Base-by-base conservation (phyloP, 2,329 filamentous ascomycete genomes). In the Fusarium agapanthi region DNA sequence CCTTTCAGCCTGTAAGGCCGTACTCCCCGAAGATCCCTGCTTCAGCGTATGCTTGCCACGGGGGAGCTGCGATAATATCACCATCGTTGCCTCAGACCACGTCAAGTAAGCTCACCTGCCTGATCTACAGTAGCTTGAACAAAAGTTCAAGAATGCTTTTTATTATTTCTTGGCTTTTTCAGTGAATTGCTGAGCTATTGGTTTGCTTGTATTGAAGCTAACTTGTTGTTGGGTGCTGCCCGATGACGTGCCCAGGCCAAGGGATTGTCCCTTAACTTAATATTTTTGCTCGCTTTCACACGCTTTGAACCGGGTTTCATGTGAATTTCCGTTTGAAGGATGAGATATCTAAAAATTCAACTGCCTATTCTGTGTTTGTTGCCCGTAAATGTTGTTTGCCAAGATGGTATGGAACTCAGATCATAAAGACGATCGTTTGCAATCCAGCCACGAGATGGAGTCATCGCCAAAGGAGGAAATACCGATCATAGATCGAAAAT, bases 31-130 rank as follows among this genome's bases (percentile, higher is more conserved):
- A 50, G 12, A 54, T 54, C 67, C 67, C 43, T 65, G 63, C 24
- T 55, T 20, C 24, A 44, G 41, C 41, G 20, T 26, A 26, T 3
- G 41, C 16, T 47, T 18, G 41, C 57, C 44, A 59, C 40, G 53
- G 32, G 24, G 34, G 20, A 35, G 22, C 16, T 22, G 7, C 43
- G 22, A 47, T 10, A n/a, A 54, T 65, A 66, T 65, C 63, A 61
- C 71, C 71, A 73, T 73, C 7, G 12, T 67, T n/a, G 28, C 34
- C 63, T 48, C 32, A 34, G 22, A 67, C 43, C 67, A 65, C 67
- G 51, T 71, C 63, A 72, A 64, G 47, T 57, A 28, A n/a, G 48
- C 59, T 72, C 59, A 74, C 71, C 71, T 73, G 67, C 71, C 71
- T 38, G 15, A 72, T 73, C 55, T 28, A 18, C 51, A 43, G 8